Conservation (phyloP, 2,329 filamentous ascomycete genomes). For the Pleoardoris graminearum region DNA sequence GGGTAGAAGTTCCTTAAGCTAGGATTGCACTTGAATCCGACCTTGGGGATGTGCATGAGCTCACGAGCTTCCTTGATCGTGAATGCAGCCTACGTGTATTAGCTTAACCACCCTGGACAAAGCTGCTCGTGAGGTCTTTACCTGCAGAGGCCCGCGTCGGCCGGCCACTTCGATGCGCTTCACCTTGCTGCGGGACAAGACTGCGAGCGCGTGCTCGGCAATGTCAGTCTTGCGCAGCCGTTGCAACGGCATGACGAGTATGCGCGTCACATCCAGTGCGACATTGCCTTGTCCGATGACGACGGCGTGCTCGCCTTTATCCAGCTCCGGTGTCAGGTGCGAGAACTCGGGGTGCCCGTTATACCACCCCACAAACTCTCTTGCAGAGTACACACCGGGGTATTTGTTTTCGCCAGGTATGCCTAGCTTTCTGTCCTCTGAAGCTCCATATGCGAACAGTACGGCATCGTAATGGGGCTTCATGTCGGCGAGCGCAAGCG, state of each 20-base stretch:
- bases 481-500: constrained; percentile 69
- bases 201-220: constrained; percentile 77
- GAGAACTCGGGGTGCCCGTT: constrained; percentile 88
- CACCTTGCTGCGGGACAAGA: constrained; percentile 71
- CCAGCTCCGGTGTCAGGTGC: constrained; percentile 71
- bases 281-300: constrained; percentile 96
- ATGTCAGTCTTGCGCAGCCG: constrained; percentile 83
- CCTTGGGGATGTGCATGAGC: constrained; percentile 73
- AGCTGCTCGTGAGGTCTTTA: no score
- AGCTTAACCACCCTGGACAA: no score
- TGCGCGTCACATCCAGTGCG: constrained; percentile 88
- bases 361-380: constrained; percentile 97
- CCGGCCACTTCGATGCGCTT: constrained; percentile 86
- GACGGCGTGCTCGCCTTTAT: constrained; percentile 76
- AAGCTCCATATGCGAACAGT: constrained; percentile 89
- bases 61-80: constrained; percentile 95
- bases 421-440: constrained; percentile 75
- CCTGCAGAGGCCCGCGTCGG: constrained; percentile 84
- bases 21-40: constrained; percentile 73
- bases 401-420: constrained; percentile 78
- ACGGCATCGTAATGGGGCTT: constrained; percentile 88
- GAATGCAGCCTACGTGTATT: constrained; percentile 88
- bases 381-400: constrained; percentile 77
- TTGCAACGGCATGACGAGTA: constrained; percentile 77
- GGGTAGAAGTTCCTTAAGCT: constrained; percentile 70